phyloP scores from a whole-genome alignment of 345 rosid species.

The Rhodomyrtus tomentosa region DNA sequence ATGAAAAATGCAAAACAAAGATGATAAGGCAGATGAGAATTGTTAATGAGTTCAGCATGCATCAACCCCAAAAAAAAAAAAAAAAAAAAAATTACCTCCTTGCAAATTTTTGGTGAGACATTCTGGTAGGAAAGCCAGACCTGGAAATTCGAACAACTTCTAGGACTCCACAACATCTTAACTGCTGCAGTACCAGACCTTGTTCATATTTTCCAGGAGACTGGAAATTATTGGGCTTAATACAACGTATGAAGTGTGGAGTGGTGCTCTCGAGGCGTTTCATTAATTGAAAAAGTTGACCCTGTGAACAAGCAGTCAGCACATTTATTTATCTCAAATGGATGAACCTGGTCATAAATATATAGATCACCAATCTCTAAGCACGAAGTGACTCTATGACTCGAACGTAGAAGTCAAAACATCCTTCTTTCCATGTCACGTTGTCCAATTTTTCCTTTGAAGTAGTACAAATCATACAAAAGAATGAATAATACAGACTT shows the following conservation, averaged over 20 bases:
- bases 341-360: not conserved
- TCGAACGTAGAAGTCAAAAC: not conserved
- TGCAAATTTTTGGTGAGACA: conserved; percentile 94
- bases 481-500: not conserved
- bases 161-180: conserved; percentile 95
- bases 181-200: conserved; percentile 86
- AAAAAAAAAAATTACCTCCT: conserved; percentile 40
- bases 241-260: conserved; percentile 96
- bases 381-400: not conserved
- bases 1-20: not conserved
- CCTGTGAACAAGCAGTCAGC: conserved; percentile 21
- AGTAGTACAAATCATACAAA: not conserved
- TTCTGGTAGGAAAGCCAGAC: conserved; percentile 95
- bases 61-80: not conserved
- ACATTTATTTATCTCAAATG: not conserved
- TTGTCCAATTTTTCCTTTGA: not conserved
- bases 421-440: not conserved
- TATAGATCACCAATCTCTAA: not conserved
- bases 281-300: conserved; percentile 96
- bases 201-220: conserved; percentile 88
- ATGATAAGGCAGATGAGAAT: not conserved
- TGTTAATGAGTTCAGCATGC: not conserved
- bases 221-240: conserved; percentile 87
- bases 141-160: conserved; percentile 98
- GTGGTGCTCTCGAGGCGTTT: conserved; percentile 90